These are phyloP conservation scores for Aspergillus carlsbadensis DNA, from an alignment of 495 filamentous ascomycete species.

Conservation along the genomic window DNA sequence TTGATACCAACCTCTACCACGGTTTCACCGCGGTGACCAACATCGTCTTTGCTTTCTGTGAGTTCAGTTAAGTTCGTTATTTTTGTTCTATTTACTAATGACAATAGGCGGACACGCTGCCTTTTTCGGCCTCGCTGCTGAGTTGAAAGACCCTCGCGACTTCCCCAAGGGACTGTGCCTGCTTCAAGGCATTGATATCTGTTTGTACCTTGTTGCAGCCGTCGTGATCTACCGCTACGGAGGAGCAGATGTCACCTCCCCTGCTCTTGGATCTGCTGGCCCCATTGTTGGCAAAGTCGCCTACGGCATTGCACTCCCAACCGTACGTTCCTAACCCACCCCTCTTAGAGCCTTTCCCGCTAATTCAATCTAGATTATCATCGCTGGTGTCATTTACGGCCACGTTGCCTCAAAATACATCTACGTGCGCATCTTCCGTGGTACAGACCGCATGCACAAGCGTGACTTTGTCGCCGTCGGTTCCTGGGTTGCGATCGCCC, in stretches of 20 bases:
- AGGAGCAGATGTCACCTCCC: constrained; percentile 64
- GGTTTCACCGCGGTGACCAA: constrained; percentile 47
- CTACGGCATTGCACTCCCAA: constrained; percentile 77
- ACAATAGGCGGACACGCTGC: constrained; percentile 60
- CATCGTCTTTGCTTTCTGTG: constrained; percentile 49
- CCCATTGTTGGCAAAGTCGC: constrained; percentile 63
- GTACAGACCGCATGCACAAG: constrained; percentile 61
- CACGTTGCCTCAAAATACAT: constrained; percentile 63
- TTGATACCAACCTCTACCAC: constrained; percentile 31
- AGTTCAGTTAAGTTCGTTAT: not conserved
- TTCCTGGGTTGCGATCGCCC: constrained; percentile 59
- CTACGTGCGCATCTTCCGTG: constrained; percentile 59
- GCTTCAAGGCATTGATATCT: constrained; percentile 62
- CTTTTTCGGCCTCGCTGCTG: constrained; percentile 74
- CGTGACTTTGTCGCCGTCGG: constrained; percentile 48
- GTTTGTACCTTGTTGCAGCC: constrained; percentile 57
- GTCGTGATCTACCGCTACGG: constrained; percentile 68
- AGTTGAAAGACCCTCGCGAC: constrained; percentile 67
- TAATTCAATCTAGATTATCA: constrained; percentile 40
- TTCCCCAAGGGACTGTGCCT: constrained; percentile 65
- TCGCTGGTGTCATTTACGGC: constrained; percentile 69
- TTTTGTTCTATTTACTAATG: not conserved
- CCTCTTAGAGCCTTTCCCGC: not conserved
- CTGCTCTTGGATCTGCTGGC: constrained; percentile 70
- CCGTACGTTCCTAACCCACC: constrained; percentile 35